Conservation (phyloP, 202 grass and related monocot genomes). For the Zizania palustris region DNA sequence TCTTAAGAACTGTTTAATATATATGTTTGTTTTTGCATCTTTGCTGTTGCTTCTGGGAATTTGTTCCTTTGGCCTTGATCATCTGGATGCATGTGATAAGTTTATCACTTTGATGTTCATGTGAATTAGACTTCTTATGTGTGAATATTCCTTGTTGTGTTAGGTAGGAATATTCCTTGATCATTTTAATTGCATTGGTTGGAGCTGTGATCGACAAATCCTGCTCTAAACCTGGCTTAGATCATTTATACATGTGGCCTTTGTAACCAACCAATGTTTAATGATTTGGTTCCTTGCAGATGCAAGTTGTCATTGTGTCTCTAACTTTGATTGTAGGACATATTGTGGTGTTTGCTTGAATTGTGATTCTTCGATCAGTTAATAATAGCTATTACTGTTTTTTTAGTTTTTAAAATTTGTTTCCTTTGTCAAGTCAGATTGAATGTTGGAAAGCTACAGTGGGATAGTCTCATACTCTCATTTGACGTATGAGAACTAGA, state of each 20-base stretch:
- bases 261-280: not conserved
- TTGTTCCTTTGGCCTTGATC: not conserved
- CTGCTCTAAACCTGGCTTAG: not conserved
- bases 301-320: not conserved
- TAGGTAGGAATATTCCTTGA: not conserved
- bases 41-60: not conserved
- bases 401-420: not conserved
- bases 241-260: not conserved
- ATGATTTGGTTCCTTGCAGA: not conserved
- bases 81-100: not conserved
- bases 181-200: not conserved
- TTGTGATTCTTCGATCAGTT: not conserved
- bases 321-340: not conserved
- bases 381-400: not conserved
- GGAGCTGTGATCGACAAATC: not conserved
- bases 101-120: conserved; percentile 3
- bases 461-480: not conserved
- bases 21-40: not conserved
- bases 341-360: not conserved
- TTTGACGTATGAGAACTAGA: not conserved
- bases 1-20: not conserved
- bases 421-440: not conserved
- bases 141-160: not conserved
- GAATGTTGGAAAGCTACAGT: not conserved
- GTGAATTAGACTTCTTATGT: not conserved